A percentile compares a stretch with the other conserved stretches of the same genome.
Conservation (phyloP, 208 protist genomes). For the Balamuthia mandrillaris region DNA sequence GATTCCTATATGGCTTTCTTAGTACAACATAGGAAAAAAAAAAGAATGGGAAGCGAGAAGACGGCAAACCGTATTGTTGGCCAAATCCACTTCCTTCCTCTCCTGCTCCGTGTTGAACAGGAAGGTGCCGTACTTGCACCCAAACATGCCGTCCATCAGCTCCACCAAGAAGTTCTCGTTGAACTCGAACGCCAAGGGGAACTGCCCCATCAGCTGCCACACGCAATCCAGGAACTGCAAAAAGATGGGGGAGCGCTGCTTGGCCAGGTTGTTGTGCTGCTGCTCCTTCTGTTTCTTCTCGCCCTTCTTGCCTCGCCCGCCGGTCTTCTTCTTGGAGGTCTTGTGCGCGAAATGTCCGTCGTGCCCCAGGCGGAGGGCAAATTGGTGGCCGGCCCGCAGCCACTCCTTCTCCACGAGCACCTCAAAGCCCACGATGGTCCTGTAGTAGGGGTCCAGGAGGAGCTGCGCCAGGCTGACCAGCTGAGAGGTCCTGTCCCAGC, state of each 20-base stretch:
- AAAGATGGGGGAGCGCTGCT: slow-evolving; percentile 82
- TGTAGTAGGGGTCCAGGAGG: slow-evolving; percentile 83
- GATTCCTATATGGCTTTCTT: slow-evolving; percentile 18
- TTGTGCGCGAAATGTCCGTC: background rate
- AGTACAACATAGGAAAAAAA: background rate
- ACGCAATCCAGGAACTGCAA: slow-evolving; percentile 88
- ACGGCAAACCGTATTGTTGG: background rate
- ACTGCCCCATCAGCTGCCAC: slow-evolving; percentile 85
- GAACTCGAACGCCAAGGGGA: slow-evolving; percentile 90
- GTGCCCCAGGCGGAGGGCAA: background rate
- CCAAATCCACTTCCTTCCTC: background rate
- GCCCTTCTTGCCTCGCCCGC: no score
- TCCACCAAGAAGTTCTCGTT: slow-evolving; percentile 81
- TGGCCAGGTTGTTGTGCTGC: background rate
- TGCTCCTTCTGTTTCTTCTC: no score
- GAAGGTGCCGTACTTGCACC: slow-evolving; percentile 73
- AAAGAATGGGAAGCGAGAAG: background rate
- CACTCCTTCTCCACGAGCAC: slow-evolving; percentile 85
- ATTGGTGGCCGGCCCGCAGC: slow-evolving; percentile 72
- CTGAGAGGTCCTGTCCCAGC: no score
- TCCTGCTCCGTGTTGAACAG: background rate
- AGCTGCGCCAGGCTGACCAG: slow-evolving; percentile 75
- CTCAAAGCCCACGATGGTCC: slow-evolving; percentile 78
- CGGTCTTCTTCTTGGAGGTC: background rate
- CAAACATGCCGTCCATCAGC: slow-evolving; percentile 78